Conservation (phyloP, 345 rosid genomes). For the Arabis alpina region DNA sequence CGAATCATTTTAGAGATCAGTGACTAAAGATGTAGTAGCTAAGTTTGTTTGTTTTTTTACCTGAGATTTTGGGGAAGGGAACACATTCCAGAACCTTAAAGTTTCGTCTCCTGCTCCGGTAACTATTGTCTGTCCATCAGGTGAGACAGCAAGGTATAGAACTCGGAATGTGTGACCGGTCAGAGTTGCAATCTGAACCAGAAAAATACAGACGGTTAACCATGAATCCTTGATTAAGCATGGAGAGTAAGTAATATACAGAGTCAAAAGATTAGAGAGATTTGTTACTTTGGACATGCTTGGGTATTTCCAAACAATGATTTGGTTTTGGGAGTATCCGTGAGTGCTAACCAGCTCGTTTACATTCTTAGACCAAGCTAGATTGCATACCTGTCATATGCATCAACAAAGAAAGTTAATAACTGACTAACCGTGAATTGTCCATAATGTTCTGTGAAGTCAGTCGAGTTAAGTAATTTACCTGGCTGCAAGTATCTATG, state of each 20-base stretch:
- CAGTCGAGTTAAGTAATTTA: conserved; percentile 36
- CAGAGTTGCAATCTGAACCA: conserved; percentile 88
- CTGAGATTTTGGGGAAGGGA: conserved; percentile 96
- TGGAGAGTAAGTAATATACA: conserved; percentile 2
- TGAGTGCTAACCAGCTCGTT: conserved; percentile 98
- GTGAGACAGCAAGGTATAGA: conserved; percentile 96
- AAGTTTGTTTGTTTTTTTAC: conserved; percentile 35
- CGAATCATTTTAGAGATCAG: background rate
- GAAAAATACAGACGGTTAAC: conserved; percentile 12
- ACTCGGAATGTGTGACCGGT: conserved; percentile 94
- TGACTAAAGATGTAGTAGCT: background rate
- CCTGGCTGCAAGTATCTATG: conserved; percentile 98
- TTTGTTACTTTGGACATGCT: conserved; percentile 89
- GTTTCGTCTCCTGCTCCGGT: conserved; percentile 99
- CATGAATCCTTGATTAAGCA: background rate
- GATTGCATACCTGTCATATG: conserved; percentile 82
- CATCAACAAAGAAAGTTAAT: conserved; percentile 5
- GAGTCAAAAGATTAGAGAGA: background rate
- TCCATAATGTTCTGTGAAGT: background rate
- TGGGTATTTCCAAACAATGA: conserved; percentile 97
- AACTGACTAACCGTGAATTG: background rate
- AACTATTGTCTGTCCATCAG: conserved; percentile 98
- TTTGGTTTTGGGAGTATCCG: conserved; percentile 98
- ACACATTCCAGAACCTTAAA: conserved; percentile 94
- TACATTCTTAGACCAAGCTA: conserved; percentile 96